Base-by-base conservation (phyloP, 2,329 filamentous ascomycete species). In the Neofusicoccum sp. region DNA sequence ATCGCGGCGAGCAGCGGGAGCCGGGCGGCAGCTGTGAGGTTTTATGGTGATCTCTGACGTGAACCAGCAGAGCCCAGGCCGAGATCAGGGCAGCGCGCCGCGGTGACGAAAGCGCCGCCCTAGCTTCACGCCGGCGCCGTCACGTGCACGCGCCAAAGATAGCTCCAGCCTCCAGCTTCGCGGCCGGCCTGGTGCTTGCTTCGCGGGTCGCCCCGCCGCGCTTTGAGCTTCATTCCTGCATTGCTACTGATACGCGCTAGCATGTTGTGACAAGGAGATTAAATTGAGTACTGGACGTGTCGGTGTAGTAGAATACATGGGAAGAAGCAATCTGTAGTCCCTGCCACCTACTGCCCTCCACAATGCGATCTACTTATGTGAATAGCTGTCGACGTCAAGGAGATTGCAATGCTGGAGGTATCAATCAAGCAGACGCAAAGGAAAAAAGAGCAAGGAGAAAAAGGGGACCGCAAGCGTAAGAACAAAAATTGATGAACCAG, bases 361-460 rank as follows among this genome's bases (percentile, higher is more conserved):
- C 63, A 61, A 61, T 58, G 63, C 64, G 60, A 61, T 61, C 59
- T 61, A 61, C 59, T 56, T 57, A 53, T 56, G 59, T 56, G 53
- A 61, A 61, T 61, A 57, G 59, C 59, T 63, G 44, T 61, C 58
- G 60, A 61, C 59, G 41, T 62, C 49, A 69, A 68, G 73, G 73
- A 69, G 72, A 74, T 71, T 68, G 73, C 73, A 74, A 74, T 73
- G 72, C 73, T 73, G 72, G 73, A 75, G 73, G 73, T 75, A 75
- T 75, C 73, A 74, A 75, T 73, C 73, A 75, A 71, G 69, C 72
- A 70, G 71, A 70, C 73, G 67, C 69, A 67, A 71, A 47, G 38
- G 71, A 64, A 66, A 66, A 68, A 59, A 57, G 64, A 72, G 62
- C 68, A 72, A 73, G 73, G 67, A 68, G 67, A 67, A 72, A 53